Evolutionary conservation across 768 basidiomycete genomes (phyloP), one percentile per base, ranked within the genome.

Genomic region (Suillus occidentalis): DNA sequence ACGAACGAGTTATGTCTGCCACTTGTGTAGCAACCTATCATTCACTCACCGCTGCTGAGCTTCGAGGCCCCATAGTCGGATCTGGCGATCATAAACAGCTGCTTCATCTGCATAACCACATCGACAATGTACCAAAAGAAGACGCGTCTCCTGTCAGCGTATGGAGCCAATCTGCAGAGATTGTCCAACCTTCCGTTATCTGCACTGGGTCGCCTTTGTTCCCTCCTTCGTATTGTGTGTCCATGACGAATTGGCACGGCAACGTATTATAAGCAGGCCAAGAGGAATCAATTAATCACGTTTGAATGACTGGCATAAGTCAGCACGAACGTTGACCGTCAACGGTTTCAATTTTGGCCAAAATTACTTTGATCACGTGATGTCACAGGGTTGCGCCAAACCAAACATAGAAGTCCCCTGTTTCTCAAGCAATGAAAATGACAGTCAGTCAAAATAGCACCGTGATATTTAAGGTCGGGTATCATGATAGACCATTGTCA

Each of bases 1-100:
- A 42, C 36, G 43, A 60, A 28, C 52, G 62, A 40, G 67, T 10
- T n/a, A 39, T 2, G 55, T 40, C 36, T 37, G 52, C 50, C 40
- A 28, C 25, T 6, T 31, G 13, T 18, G 50, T 18, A 55, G 55
- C 47, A 42, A 53, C 40, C 5, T 7, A 43, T n/a, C n/a, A 52
- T 9, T 52, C 67, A 71, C 80, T 66, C 70, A 93, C 95, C 91
- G 86, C 78, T 97, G 94, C 75, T 99, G 97, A 42, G 97, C 97
- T 75, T 98, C 97, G 49, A 98, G 86, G 53, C 97, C 97, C 97
- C 97, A 99, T 70, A 98, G 79, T 37, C 97, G 88, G 81, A 99
- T 97, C 77, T 99, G 96, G 34, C 97, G 89, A 76, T 99, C 97
- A 76, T 99, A 97, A 31, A 97, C 84, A 16, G 91, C 93, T n/a